These are phyloP conservation scores for Arabis hirsuta DNA, from an alignment of 345 rosid species.

Conservation along the genomic window DNA sequence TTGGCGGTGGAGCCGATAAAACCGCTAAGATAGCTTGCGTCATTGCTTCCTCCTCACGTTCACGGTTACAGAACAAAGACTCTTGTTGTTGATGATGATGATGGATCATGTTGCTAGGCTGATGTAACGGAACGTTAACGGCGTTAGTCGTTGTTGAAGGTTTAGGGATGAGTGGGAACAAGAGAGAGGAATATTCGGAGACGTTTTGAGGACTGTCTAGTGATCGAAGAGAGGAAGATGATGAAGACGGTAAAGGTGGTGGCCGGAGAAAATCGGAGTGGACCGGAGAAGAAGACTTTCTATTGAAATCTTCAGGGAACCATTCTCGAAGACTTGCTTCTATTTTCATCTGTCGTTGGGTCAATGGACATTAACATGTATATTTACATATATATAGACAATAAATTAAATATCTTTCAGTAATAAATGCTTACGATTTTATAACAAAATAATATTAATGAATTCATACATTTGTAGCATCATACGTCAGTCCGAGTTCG, in stretches of 20 bases:
- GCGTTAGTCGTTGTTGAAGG: slow-evolving; percentile 32
- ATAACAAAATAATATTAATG: neutral
- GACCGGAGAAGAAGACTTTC: slow-evolving; percentile 48
- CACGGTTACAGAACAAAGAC: slow-evolving; percentile 47
- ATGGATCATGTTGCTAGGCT: slow-evolving; percentile 26
- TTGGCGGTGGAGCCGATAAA: slow-evolving; percentile 51
- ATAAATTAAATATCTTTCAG: neutral
- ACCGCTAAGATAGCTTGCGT: slow-evolving; percentile 73
- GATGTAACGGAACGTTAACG: slow-evolving; percentile 27
- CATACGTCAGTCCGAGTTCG: slow-evolving; percentile 71
- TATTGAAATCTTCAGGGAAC: slow-evolving; percentile 60
- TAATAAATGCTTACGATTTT: slow-evolving; percentile 3
- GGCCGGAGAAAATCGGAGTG: slow-evolving; percentile 43
- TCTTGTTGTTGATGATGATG: slow-evolving; percentile 45
- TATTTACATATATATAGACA: neutral
- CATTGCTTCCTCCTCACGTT: slow-evolving; percentile 60
- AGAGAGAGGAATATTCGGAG: slow-evolving; percentile 59
- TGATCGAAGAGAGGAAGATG: slow-evolving; percentile 78
- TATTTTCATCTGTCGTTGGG: slow-evolving; percentile 53
- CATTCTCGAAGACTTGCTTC: slow-evolving; percentile 58
- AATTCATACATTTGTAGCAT: slow-evolving; percentile 50
- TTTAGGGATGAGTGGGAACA: slow-evolving; percentile 51
- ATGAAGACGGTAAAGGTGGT: slow-evolving; percentile 53
- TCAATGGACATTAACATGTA: slow-evolving; percentile 8
- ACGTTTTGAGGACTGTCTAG: slow-evolving; percentile 54